Evolutionary conservation across 2,329 filamentous ascomycete genomes (phyloP).

Genomic region (Pestalotiopsis sp.): DNA sequence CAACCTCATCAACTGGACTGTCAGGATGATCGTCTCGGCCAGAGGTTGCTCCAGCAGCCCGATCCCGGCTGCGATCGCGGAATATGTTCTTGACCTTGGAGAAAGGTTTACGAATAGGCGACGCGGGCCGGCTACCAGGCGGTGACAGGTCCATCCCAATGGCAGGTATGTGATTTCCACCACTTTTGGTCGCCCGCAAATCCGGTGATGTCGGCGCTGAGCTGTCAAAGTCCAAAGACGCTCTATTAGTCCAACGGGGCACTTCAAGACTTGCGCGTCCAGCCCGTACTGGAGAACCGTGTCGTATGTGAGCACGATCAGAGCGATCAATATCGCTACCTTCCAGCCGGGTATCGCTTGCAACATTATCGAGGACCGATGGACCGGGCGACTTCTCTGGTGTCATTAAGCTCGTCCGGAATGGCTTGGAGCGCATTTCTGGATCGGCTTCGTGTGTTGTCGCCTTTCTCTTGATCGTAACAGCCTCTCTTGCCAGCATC

Average conservation of each 20-base stretch:
- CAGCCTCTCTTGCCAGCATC: conserved; percentile 58
- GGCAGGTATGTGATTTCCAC: conserved; percentile 56
- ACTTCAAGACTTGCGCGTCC: conserved; percentile 53
- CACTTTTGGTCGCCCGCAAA: conserved; percentile 43
- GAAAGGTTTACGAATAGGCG: conserved; percentile 64
- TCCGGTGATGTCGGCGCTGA: conserved; percentile 56
- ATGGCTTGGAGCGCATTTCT: conserved; percentile 33
- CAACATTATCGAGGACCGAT: conserved; percentile 16
- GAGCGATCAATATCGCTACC: conserved; percentile 20
- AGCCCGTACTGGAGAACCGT: conserved; percentile 32
- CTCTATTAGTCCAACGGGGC: conserved; percentile 38
- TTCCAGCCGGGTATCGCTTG: conserved; percentile 23
- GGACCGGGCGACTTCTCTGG: conserved; percentile 23
- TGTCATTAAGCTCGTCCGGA: conserved; percentile 32
- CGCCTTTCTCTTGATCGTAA: conserved; percentile 39
- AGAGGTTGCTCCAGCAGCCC: conserved; percentile 33
- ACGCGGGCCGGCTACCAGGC: conserved; percentile 62
- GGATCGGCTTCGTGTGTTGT: conserved; percentile 31
- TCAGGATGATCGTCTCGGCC: conserved; percentile 36
- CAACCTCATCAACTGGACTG: conserved; percentile 29
- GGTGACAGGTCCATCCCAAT: conserved; percentile 67
- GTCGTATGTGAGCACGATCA: conserved; percentile 19
- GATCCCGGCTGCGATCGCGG: conserved; percentile 54
- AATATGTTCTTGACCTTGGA: conserved; percentile 59
- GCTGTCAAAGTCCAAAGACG: conserved; percentile 47